Conservation (phyloP, 2,329 filamentous ascomycete species). For the Aspergillus tanneri region DNA sequence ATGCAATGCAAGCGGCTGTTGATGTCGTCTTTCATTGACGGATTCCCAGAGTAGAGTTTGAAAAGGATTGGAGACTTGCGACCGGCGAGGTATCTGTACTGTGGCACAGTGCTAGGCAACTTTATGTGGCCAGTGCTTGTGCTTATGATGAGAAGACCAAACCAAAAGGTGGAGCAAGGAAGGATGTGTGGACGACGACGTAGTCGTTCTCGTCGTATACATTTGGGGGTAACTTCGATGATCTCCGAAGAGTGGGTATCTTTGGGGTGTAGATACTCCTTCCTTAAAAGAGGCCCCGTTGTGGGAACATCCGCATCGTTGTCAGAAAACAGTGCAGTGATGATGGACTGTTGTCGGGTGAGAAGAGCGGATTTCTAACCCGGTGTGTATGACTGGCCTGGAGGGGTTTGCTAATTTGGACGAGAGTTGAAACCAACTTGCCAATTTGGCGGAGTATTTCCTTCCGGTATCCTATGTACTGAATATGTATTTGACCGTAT, state of each 20-base stretch:
- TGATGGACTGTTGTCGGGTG: not conserved
- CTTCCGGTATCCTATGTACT: too few relatives aligned
- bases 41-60: slow-evolving; percentile 5
- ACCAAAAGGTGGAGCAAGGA: not conserved
- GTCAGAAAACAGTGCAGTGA: not conserved
- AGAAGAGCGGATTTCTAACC: not conserved
- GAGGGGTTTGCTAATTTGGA: too few relatives aligned
- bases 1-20: slow-evolving; percentile 9
- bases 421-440: too few relatives aligned
- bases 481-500: too few relatives aligned
- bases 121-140: not conserved
- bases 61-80: slow-evolving; percentile 7
- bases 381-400: not conserved
- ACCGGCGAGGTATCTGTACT: slow-evolving; percentile 8
- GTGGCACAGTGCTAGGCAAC: slow-evolving; percentile 15
- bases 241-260: not conserved
- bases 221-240: not conserved
- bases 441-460: not conserved
- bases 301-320: not conserved
- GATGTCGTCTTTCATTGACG: slow-evolving; percentile 10
- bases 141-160: not conserved
- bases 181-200: not conserved
- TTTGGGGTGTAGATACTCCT: not conserved
- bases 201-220: not conserved
- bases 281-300: not conserved